A percentile compares a stretch with the other conserved stretches of the same genome.
These are phyloP conservation scores for Dendrobium chrysotoxum DNA, from an alignment of 106 monocot species.

Conservation along the genomic window DNA sequence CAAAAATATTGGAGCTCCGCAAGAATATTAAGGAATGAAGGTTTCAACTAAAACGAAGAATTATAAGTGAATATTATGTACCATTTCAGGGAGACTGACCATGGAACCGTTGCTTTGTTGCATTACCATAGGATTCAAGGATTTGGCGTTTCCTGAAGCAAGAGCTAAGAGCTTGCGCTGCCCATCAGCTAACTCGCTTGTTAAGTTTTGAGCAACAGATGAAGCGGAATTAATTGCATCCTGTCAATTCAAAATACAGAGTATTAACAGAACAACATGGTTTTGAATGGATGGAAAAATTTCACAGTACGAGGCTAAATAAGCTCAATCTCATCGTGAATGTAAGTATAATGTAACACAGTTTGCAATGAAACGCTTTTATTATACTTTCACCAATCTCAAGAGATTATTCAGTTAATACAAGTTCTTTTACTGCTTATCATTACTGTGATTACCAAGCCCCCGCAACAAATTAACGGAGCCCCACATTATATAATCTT, in stretches of 20 bases:
- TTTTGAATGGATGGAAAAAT: neutral
- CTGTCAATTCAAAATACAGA: conserved; percentile 22
- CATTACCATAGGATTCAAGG: conserved; percentile 37
- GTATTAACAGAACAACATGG: neutral
- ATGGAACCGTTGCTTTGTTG: conserved; percentile 55
- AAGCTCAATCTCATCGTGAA: neutral
- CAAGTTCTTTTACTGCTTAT: too few species aligned
- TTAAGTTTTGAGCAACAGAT: conserved; percentile 59
- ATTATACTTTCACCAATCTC: too few species aligned
- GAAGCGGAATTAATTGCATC: conserved; percentile 78
- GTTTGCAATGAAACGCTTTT: too few species aligned
- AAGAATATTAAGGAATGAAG: neutral
- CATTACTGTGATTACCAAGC: too few species aligned
- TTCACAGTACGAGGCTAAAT: neutral
- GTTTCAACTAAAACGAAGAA: neutral
- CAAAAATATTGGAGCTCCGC: neutral
- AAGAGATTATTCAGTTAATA: too few species aligned
- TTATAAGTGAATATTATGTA: neutral
- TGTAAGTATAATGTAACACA: neutral
- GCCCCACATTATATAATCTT: neutral
- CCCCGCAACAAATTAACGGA: neutral
- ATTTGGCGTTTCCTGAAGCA: conserved; percentile 44
- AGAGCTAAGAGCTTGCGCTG: conserved; percentile 66
- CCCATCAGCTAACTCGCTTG: conserved; percentile 65
- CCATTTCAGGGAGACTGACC: conserved; percentile 43